Evolutionary conservation across 495 filamentous ascomycete genomes (phyloP), one percentile per base, ranked within the genome.

Genomic region (Viridothelium virens): DNA sequence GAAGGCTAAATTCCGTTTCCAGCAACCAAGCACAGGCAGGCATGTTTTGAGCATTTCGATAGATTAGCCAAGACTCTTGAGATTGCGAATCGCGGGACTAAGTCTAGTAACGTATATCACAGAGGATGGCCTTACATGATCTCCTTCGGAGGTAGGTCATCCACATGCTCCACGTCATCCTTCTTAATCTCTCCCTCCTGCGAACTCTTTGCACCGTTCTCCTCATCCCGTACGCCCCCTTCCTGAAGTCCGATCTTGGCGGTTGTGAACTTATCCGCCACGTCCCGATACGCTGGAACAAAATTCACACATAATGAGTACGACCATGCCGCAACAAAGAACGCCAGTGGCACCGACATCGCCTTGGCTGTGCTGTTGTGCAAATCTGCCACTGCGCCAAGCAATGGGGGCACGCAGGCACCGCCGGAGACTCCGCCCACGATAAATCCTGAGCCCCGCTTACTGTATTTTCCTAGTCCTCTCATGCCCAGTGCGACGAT

Each of bases 271-370:
- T 82, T 83, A 73, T 89, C 87, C 1, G 84, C 85, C 0, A 82
- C 81, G 56, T 82, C 75, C 25, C 81, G 75, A 68, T 89, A 89
- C 11, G 76, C 66, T 2, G 85, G 84, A 41, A 82, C 77, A 66
- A 89, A 87, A 71, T 90, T 89, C n/a, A 86, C 84, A 9, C 78
- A 77, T 11, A 86, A 16, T 2, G 84, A 78, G 72, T 89, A 88
- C 9, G 79, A 80, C 75, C 79, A 84, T 6, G 86, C 84, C 3
- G 78, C 77, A 31, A 79, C 71, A 2, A 79, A 61, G 50, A 71
- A 72, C 0, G 68, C 70, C 41, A 77, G 65, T n/a, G 76, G 76
- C 2, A 79, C 72, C 34, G 71, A 68, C 76, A 79, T 78, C n/a
- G 75, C 81, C 44, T 76, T 74, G 3, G 67, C 61, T 44, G 72